phyloP scores from a whole-genome alignment of 1,139 yeast species.

The Yamadazyma oceani region DNA sequence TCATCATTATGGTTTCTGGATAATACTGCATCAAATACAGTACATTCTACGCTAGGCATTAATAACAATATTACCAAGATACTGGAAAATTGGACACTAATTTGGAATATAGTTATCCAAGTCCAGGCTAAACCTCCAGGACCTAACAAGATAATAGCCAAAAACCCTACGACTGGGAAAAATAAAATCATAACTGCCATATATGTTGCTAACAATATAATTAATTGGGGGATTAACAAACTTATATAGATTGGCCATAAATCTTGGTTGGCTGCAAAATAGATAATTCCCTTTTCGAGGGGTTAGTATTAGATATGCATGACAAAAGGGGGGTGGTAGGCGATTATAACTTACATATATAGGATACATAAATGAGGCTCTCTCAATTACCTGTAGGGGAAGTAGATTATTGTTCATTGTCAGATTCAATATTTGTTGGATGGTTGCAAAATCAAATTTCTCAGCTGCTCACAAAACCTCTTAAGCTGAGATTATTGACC shows the following conservation, averaged over 20 bases:
- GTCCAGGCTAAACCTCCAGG: constrained; percentile 56
- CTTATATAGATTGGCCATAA: constrained; percentile 54
- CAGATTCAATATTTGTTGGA: neutral
- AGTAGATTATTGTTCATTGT: neutral
- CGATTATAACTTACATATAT: constrained; percentile 14
- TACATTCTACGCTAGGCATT: constrained; percentile 57
- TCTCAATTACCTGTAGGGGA: neutral
- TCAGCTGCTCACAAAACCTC: too few species aligned
- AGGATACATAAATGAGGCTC: constrained; percentile 14
- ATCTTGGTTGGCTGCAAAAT: constrained; percentile 43
- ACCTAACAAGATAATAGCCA: constrained; percentile 52
- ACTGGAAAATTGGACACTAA: constrained; percentile 51
- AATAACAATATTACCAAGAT: constrained; percentile 48
- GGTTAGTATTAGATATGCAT: constrained; percentile 6
- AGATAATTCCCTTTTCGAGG: constrained; percentile 40
- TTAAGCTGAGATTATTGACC: too few species aligned
- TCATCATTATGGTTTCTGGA: constrained; percentile 50
- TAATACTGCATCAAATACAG: constrained; percentile 59
- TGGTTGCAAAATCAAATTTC: neutral
- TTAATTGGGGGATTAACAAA: constrained; percentile 51
- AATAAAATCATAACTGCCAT: constrained; percentile 35
- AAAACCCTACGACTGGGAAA: constrained; percentile 49
- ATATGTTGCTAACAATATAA: constrained; percentile 45
- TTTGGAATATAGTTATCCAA: constrained; percentile 53
- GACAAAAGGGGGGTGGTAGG: neutral